phyloP scores from a whole-genome alignment of 1,284 basidiomycete species.

The Gomphus bonarii region DNA sequence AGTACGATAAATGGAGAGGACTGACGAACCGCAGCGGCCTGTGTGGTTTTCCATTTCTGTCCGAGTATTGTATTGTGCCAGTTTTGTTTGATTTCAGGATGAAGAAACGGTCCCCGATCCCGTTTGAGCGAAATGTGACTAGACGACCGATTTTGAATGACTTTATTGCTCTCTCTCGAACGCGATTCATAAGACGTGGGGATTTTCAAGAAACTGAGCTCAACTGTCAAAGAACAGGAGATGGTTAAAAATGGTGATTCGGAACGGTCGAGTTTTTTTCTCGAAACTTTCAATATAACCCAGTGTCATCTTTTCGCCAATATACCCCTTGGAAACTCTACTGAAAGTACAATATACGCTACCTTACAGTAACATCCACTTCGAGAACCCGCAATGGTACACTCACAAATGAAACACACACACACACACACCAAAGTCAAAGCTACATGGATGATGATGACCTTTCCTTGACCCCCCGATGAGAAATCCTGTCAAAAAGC shows the following conservation, averaged over 20 bases:
- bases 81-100: conserved; percentile 1
- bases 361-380: too few species aligned
- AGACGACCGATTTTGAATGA: conserved; percentile 52
- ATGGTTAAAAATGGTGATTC: conserved; percentile 11
- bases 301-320: too few species aligned
- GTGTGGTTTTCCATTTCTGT: conserved; percentile 45
- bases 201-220: conserved; percentile 32
- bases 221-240: background rate
- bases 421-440: too few species aligned
- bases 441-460: too few species aligned
- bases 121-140: conserved; percentile 55
- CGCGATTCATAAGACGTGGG: conserved; percentile 42
- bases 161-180: conserved; percentile 38
- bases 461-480: too few species aligned
- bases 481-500: background rate
- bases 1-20: conserved; percentile 26
- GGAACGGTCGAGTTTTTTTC: background rate
- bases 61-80: conserved; percentile 14
- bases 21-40: conserved; percentile 63
- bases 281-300: background rate
- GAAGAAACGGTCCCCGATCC: conserved; percentile 27
- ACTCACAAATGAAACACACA: too few species aligned
- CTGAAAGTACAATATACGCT: background rate
- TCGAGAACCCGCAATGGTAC: too few species aligned
- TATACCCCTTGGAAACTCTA: background rate